Evolutionary conservation across 1,284 basidiomycete species (phyloP).

Genomic region (Polyporus tsugae): DNA sequence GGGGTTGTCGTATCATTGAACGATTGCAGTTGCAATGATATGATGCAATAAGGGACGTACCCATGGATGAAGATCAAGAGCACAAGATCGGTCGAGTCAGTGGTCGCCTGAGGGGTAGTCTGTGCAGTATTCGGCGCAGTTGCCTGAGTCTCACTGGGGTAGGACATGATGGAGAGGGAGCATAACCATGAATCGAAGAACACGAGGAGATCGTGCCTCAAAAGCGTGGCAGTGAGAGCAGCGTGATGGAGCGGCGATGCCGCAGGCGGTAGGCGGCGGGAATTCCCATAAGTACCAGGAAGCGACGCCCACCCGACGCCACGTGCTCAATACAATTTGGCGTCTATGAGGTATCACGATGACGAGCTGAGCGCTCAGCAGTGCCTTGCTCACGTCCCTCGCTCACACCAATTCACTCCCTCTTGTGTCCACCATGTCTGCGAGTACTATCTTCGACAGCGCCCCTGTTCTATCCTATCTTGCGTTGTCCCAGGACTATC

Average conservation of each 20-base stretch:
- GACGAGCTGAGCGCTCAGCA: no score
- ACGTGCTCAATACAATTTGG: not conserved
- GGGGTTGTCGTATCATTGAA: not conserved
- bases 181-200: slow-evolving; percentile 13
- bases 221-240: slow-evolving; percentile 14
- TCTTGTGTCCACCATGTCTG: slow-evolving; percentile 30
- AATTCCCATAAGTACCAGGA: slow-evolving; percentile 29
- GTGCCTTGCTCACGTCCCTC: not conserved
- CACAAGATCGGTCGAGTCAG: slow-evolving; percentile 49
- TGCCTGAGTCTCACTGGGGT: not conserved
- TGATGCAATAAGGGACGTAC: slow-evolving; percentile 20
- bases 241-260: slow-evolving; percentile 8
- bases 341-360: not conserved
- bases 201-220: slow-evolving; percentile 11
- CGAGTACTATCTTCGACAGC: slow-evolving; percentile 11
- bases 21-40: slow-evolving; percentile 3
- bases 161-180: slow-evolving; percentile 20
- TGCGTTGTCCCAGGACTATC: slow-evolving; percentile 61
- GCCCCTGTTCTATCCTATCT: slow-evolving; percentile 64
- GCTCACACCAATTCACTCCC: not conserved
- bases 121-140: slow-evolving; percentile 3
- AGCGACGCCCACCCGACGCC: slow-evolving; percentile 17
- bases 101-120: not conserved
- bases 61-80: slow-evolving; percentile 63
- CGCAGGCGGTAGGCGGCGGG: slow-evolving; percentile 22